Percentiles rank a stretch among this genome's conserved stretches.
phyloP scores from a whole-genome alignment of 768 basidiomycete genomes.

The Kwoniella sp. region DNA sequence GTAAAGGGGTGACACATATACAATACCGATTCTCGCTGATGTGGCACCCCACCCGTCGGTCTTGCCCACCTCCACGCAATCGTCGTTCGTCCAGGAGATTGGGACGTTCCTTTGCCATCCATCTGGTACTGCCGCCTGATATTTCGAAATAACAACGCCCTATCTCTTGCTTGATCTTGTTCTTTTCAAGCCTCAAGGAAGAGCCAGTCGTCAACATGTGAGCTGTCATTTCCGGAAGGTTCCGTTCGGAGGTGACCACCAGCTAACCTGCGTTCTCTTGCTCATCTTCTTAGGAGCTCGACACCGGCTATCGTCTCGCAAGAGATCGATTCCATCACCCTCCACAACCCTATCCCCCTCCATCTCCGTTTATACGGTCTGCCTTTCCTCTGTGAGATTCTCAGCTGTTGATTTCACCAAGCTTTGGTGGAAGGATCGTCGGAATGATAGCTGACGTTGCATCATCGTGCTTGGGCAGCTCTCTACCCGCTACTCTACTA shows the following conservation, averaged over 20 bases:
- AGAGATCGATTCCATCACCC: conserved; percentile 55
- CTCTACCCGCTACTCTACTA: conserved; percentile 62
- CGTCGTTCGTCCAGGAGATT: neutral
- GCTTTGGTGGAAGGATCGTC: neutral
- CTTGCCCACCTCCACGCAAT: conserved; percentile 9
- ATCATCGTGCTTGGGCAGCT: conserved; percentile 16
- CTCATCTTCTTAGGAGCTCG: conserved; percentile 10
- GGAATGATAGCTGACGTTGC: neutral
- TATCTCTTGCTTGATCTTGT: neutral
- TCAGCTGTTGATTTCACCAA: neutral
- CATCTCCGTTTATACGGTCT: conserved; percentile 55
- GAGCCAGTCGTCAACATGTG: conserved; percentile 14
- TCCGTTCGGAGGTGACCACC: neutral
- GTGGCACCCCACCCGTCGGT: conserved; percentile 10
- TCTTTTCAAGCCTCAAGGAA: neutral
- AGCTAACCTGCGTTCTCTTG: neutral
- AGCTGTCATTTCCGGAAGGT: neutral
- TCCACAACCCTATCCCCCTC: conserved; percentile 57
- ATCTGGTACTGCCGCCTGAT: neutral
- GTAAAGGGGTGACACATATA: too few relatives aligned
- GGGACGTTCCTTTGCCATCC: neutral
- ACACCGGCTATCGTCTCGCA: conserved; percentile 49
- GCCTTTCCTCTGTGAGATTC: conserved; percentile 55
- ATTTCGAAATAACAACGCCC: conserved; percentile 1
- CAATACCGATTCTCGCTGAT: neutral